phyloP scores from a whole-genome alignment of 192 early-diverging fungal species.

The Dimargaris xerosporica region DNA sequence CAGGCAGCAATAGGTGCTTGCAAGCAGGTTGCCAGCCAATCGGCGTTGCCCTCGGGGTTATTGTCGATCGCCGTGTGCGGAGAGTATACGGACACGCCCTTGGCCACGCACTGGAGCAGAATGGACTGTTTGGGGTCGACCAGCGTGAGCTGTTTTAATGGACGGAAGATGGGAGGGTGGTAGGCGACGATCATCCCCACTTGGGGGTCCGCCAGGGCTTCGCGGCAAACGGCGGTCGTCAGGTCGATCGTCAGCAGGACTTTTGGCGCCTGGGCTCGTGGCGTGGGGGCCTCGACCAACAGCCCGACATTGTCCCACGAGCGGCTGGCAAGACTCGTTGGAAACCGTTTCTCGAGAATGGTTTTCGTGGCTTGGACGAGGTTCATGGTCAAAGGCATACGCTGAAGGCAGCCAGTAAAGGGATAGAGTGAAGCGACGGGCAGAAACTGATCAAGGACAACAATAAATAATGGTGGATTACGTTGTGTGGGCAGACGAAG shows the following conservation, averaged over 20 bases:
- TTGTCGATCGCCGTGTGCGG: conserved; percentile 86
- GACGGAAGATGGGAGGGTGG: conserved; percentile 82
- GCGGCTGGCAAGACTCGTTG: conserved; percentile 58
- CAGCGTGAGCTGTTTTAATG: conserved; percentile 61
- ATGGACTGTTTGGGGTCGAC: conserved; percentile 66
- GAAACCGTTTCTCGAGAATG: conserved; percentile 72
- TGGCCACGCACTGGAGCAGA: conserved; percentile 65
- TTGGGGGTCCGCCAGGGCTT: conserved; percentile 51
- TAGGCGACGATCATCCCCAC: conserved; percentile 86
- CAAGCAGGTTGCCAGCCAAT: conserved; percentile 73
- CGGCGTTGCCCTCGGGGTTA: conserved; percentile 64
- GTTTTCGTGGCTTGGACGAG: conserved; percentile 26
- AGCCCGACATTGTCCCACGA: conserved; percentile 94
- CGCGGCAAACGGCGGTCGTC: conserved; percentile 56
- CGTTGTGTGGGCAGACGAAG: neutral
- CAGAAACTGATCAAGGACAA: neutral
- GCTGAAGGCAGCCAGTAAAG: neutral
- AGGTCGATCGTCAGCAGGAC: conserved; percentile 92
- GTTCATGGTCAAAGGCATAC: conserved; percentile 8
- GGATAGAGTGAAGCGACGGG: neutral
- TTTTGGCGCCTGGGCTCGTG: conserved; percentile 42
- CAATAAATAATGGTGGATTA: neutral
- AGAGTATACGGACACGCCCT: conserved; percentile 72
- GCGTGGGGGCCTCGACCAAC: conserved; percentile 67
- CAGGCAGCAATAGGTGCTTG: conserved; percentile 20